These are phyloP conservation scores for Prunus kanzakura DNA, from an alignment of 306 rosid species.

Conservation along the genomic window DNA sequence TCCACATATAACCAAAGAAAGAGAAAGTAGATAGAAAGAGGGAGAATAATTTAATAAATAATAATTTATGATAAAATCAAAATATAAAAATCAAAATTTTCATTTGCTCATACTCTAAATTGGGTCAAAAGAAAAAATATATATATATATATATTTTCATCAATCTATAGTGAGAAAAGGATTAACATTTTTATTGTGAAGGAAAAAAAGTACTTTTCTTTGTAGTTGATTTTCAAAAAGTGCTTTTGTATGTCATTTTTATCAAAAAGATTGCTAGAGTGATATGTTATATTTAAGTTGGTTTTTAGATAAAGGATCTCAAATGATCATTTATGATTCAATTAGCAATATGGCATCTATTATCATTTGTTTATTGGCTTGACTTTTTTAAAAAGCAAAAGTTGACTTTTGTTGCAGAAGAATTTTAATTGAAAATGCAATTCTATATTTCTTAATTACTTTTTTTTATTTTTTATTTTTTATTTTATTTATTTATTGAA, in stretches of 20 bases:
- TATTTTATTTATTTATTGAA: too few relatives aligned
- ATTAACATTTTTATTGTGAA: not conserved
- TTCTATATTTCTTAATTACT: too few relatives aligned
- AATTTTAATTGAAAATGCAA: too few relatives aligned
- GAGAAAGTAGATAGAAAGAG: constrained; percentile 30
- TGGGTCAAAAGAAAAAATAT: too few relatives aligned
- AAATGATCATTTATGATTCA: too few relatives aligned
- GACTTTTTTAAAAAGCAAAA: too few relatives aligned
- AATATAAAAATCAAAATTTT: not conserved
- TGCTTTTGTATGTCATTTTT: not conserved
- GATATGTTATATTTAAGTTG: not conserved
- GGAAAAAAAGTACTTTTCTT: not conserved
- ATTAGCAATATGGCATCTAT: not conserved
- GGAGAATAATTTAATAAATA: not conserved
- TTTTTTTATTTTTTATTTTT: too few relatives aligned
- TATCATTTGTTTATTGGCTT: too few relatives aligned
- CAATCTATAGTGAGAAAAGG: too few relatives aligned
- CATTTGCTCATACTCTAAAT: not conserved
- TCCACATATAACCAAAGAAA: constrained; percentile 41
- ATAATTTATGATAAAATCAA: not conserved
- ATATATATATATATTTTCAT: too few relatives aligned
- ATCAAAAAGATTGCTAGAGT: not conserved
- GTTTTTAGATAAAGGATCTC: too few relatives aligned
- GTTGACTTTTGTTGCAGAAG: too few relatives aligned
- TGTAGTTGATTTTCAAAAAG: not conserved